Evolutionary conservation across 306 rosid genomes (phyloP).

Genomic region (Neltuma alba): DNA sequence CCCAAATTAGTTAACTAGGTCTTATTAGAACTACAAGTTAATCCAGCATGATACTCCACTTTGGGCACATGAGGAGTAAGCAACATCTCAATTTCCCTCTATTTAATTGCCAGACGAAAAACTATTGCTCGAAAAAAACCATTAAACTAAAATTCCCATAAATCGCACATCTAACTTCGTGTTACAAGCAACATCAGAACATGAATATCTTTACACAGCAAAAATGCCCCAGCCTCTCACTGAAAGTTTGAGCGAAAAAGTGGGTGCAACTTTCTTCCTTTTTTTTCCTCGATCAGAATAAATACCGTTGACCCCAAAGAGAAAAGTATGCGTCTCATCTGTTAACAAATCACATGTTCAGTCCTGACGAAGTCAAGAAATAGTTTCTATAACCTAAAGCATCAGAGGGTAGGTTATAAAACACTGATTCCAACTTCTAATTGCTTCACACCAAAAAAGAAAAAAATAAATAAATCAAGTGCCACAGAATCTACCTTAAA

Average conservation of each 20-base stretch:
- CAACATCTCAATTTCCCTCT: background rate
- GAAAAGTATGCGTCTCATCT: slow-evolving; percentile 17
- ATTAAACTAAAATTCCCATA: slow-evolving; percentile 9
- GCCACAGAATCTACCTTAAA: slow-evolving; percentile 39
- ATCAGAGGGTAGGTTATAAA: background rate
- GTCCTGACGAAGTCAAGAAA: background rate
- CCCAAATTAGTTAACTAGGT: too few species aligned
- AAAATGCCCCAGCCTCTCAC: slow-evolving; percentile 38
- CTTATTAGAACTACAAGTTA: background rate
- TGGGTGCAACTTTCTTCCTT: background rate
- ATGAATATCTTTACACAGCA: slow-evolving; percentile 16
- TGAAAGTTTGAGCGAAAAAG: slow-evolving; percentile 17
- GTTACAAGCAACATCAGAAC: slow-evolving; percentile 10
- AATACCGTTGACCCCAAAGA: background rate
- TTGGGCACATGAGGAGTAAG: background rate
- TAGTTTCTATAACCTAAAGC: background rate
- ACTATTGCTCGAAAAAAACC: background rate
- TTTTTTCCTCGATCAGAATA: background rate
- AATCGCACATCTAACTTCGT: background rate
- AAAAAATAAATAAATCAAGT: slow-evolving; percentile 16
- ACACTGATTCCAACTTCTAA: background rate
- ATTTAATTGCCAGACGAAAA: slow-evolving; percentile 3
- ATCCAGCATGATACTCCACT: background rate
- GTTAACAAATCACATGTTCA: slow-evolving; percentile 22
- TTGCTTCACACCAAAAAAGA: background rate